A percentile compares a stretch with the other conserved stretches of the same genome.
phyloP scores from a whole-genome alignment of 352 stramenopile species.

The Phytopythium delawarense region DNA sequence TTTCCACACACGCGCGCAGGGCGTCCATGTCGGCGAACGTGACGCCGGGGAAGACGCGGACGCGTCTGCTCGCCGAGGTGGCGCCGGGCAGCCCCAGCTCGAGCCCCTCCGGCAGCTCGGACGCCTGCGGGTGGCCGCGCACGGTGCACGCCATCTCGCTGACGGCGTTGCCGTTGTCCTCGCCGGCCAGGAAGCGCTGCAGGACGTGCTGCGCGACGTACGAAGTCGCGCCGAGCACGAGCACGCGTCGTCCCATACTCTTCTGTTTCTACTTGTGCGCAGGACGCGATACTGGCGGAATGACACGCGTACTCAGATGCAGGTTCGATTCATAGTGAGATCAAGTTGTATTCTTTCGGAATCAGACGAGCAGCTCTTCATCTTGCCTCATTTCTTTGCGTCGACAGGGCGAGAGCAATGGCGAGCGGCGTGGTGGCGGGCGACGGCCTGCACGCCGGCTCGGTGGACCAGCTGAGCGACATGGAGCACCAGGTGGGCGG shows the following conservation, averaged over 20 bases:
- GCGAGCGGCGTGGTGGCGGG: neutral
- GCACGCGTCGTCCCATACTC: slow-evolving; percentile 25
- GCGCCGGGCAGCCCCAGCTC: neutral
- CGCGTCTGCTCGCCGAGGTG: neutral
- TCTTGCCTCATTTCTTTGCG: neutral
- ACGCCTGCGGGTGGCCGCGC: slow-evolving; percentile 7
- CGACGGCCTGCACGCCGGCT: slow-evolving; percentile 6
- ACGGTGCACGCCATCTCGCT: slow-evolving; percentile 37
- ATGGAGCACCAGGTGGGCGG: slow-evolving; percentile 81
- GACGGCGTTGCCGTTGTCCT: neutral
- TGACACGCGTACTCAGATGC: slow-evolving; percentile 4
- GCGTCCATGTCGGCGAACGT: slow-evolving; percentile 25
- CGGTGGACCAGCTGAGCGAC: slow-evolving; percentile 22
- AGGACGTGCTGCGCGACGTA: slow-evolving; percentile 70
- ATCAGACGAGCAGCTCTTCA: neutral
- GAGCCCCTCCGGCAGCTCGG: slow-evolving; percentile 26
- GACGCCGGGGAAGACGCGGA: slow-evolving; percentile 43
- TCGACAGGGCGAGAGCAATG: neutral
- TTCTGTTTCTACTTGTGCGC: neutral
- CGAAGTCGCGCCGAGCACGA: slow-evolving; percentile 55
- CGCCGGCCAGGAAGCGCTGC: slow-evolving; percentile 19
- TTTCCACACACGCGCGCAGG: slow-evolving; percentile 26
- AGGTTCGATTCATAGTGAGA: slow-evolving; percentile 1
- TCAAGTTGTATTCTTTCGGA: neutral
- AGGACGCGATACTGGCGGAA: neutral